Conservation (phyloP, 2,329 filamentous ascomycete genomes). For the Scytalidium lignicola region DNA sequence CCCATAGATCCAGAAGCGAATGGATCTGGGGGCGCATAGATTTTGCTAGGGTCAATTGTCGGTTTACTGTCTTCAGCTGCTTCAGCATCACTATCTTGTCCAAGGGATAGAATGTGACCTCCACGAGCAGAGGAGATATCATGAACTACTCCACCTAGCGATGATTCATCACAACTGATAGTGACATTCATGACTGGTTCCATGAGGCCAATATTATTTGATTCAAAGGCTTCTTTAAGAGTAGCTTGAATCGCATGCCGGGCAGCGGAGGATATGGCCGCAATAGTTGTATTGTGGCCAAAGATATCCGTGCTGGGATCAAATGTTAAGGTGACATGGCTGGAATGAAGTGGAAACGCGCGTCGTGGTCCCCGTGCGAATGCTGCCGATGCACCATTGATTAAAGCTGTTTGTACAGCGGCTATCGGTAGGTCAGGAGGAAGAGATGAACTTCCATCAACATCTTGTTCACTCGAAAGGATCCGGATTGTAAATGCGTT, state of each 20-base stretch:
- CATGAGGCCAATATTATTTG: conserved; percentile 61
- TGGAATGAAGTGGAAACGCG: conserved; percentile 73
- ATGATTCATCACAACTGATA: conserved; percentile 79
- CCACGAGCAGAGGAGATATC: conserved; percentile 71
- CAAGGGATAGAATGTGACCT: conserved; percentile 68
- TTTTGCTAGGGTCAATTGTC: conserved; percentile 62
- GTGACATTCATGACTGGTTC: conserved; percentile 91
- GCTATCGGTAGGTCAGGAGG: conserved; percentile 46
- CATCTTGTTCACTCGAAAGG: conserved; percentile 35
- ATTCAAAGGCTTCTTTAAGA: conserved; percentile 56
- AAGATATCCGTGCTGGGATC: conserved; percentile 61
- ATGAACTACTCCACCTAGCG: conserved; percentile 77
- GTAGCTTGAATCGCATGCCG: conserved; percentile 64
- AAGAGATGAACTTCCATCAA: conserved; percentile 37
- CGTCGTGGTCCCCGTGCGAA: conserved; percentile 80
- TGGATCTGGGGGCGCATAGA: conserved; percentile 86
- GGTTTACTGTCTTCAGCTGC: conserved; percentile 8
- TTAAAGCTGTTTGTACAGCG: conserved; percentile 49
- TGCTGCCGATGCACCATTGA: conserved; percentile 78
- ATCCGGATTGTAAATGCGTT: conserved; percentile 61
- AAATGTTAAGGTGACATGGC: conserved; percentile 64
- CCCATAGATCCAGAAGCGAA: conserved; percentile 53
- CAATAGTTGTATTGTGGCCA: conserved; percentile 60
- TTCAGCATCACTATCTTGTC: conserved; percentile 28
- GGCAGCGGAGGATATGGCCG: conserved; percentile 62